A percentile compares a stretch with the other conserved stretches of the same genome.
Evolutionary conservation across 495 filamentous ascomycete species (phyloP).

Genomic region (Ramalina intermedia): DNA sequence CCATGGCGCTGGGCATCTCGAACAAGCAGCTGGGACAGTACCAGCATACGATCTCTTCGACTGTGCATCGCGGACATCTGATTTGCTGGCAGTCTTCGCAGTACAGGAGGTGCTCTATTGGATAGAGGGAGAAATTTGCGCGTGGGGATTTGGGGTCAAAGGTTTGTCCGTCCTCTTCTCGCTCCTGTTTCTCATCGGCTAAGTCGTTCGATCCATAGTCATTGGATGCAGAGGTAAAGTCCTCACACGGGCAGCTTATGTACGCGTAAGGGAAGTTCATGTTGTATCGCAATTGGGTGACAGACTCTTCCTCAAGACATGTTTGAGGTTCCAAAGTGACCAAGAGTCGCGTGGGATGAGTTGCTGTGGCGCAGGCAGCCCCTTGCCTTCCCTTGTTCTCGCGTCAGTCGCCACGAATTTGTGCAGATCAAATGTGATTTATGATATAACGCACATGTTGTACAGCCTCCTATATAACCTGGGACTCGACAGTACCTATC

Average conservation of each 20-base stretch:
- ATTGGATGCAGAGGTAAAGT: conserved; percentile 20
- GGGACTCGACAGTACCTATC: conserved; percentile 67
- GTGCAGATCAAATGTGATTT: no score
- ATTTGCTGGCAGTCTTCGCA: conserved; percentile 96
- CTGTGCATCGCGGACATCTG: conserved; percentile 77
- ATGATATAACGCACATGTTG: not conserved
- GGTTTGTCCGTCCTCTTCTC: conserved; percentile 58
- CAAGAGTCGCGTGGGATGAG: no score
- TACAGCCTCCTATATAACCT: conserved; percentile 33
- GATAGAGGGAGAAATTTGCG: conserved; percentile 79
- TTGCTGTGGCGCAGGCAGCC: no score
- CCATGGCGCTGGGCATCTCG: conserved; percentile 78
- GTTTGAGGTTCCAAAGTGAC: no score
- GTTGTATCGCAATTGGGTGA: not conserved
- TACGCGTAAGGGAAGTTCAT: conserved; percentile 69
- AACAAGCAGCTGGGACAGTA: conserved; percentile 95
- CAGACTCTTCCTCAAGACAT: not conserved
- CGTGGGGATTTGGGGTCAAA: conserved; percentile 78
- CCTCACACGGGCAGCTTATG: conserved; percentile 83
- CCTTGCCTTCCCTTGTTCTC: no score
- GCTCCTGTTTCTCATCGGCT: conserved; percentile 29
- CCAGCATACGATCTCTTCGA: conserved; percentile 85
- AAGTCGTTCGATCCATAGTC: not conserved
- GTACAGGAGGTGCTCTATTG: conserved; percentile 85
- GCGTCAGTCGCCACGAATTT: no score